These are phyloP conservation scores for Chlorophyllum brunneum DNA, from an alignment of 768 basidiomycete genomes.

Conservation along the genomic window DNA sequence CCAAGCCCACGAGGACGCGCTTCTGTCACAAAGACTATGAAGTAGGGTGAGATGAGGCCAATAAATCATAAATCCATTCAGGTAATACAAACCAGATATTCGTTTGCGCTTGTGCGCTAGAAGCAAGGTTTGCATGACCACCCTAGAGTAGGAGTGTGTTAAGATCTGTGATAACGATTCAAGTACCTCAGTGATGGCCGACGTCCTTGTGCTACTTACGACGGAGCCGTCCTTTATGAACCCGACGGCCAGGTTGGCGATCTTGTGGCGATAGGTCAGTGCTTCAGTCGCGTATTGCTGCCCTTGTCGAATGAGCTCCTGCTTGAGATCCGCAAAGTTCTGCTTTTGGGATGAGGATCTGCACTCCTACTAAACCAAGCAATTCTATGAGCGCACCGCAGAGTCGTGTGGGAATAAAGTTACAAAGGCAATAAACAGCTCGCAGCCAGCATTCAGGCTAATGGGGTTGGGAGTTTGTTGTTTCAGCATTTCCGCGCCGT, in stretches of 20 bases:
- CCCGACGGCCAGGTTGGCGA: constrained; percentile 81
- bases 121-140: constrained; percentile 90
- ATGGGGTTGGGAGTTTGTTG: constrained; percentile 70
- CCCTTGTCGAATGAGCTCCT: constrained; percentile 78
- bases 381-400: constrained; percentile 44
- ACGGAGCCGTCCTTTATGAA: constrained; percentile 96
- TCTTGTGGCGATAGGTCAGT: constrained; percentile 82
- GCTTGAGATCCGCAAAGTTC: constrained; percentile 84
- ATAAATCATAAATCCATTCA: constrained; percentile 19
- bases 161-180: constrained; percentile 61
- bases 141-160: constrained; percentile 95
- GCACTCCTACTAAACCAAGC: constrained; percentile 7
- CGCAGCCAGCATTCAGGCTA: constrained; percentile 84
- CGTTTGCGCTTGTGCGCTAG: constrained; percentile 89
- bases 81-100: constrained; percentile 56
- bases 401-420: constrained; percentile 81
- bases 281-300: constrained; percentile 74
- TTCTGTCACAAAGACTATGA: constrained; percentile 91
- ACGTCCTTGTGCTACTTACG: constrained; percentile 35
- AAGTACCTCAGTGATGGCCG: constrained; percentile 7
- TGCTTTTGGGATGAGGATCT: constrained; percentile 26
- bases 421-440: constrained; percentile 88
- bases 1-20: constrained; percentile 86
- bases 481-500: constrained; percentile 64
- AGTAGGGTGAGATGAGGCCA: constrained; percentile 15